Evolutionary conservation across 805 yeast genomes (phyloP).

Genomic region (Ogataea trehalophila): DNA sequence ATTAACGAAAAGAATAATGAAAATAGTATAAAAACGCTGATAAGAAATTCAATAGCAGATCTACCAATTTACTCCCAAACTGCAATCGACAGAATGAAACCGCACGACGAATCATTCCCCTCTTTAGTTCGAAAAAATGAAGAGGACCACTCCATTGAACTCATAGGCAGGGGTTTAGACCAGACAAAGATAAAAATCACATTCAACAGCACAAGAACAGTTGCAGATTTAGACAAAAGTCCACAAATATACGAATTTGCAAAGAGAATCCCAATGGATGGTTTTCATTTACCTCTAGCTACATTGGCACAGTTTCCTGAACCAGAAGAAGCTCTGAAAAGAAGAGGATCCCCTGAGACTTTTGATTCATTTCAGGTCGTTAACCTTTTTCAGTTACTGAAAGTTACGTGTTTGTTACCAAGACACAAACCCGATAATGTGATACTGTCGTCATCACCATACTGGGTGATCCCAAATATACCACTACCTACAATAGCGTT

Average conservation of each 20-base stretch:
- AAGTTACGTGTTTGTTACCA: slow-evolving; percentile 16
- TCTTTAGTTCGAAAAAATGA: background rate
- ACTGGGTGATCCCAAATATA: slow-evolving; percentile 8
- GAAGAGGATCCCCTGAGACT: slow-evolving; percentile 85
- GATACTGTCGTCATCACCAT: background rate
- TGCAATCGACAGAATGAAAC: background rate
- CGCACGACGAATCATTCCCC: slow-evolving; percentile 7
- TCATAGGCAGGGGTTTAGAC: slow-evolving; percentile 7
- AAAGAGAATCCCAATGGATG: slow-evolving; percentile 65
- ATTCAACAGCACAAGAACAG: background rate
- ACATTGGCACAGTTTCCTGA: slow-evolving; percentile 47
- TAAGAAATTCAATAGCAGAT: background rate
- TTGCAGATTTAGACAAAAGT: background rate
- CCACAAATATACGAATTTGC: slow-evolving; percentile 29
- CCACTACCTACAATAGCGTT: slow-evolving; percentile 36
- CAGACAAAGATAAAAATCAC: slow-evolving; percentile 7
- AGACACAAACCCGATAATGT: background rate
- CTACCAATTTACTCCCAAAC: background rate
- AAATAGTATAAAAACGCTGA: background rate
- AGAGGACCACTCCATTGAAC: background rate
- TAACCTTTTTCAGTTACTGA: slow-evolving; percentile 28
- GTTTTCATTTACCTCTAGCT: slow-evolving; percentile 59
- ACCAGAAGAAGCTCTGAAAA: slow-evolving; percentile 48
- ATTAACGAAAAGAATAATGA: background rate
- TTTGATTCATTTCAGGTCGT: slow-evolving; percentile 59